phyloP scores from a whole-genome alignment of 129 eudicot genomes.

The Kitagawia praeruptora region DNA sequence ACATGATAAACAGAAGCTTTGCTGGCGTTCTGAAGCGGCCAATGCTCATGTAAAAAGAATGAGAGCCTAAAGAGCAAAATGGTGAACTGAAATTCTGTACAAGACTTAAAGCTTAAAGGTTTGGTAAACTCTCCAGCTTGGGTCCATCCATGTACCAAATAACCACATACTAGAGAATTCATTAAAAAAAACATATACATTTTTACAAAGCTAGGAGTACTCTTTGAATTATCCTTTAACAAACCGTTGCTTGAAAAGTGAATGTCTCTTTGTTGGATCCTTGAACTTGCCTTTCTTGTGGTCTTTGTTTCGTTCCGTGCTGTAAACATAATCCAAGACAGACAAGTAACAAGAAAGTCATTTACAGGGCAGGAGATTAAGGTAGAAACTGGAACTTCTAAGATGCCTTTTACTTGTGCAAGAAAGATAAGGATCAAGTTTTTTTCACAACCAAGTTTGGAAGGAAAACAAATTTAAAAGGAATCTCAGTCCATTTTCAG shows the following conservation, averaged over 20 bases:
- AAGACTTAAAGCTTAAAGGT: background rate
- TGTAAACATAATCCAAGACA: background rate
- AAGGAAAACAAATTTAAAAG: too few relatives aligned
- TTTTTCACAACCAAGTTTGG: background rate
- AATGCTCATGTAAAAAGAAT: background rate
- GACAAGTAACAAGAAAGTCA: background rate
- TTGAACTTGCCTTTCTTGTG: constrained; percentile 1
- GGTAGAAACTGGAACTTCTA: background rate
- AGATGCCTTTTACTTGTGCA: background rate
- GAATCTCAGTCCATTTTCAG: background rate
- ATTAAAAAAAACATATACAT: background rate
- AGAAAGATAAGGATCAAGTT: too few relatives aligned
- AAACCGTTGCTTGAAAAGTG: background rate
- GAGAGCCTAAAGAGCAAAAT: background rate
- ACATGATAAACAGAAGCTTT: too few relatives aligned
- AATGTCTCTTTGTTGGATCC: constrained; percentile 6
- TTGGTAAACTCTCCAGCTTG: background rate
- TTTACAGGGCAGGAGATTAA: too few relatives aligned
- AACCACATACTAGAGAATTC: background rate
- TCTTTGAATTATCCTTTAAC: background rate
- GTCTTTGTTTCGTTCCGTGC: background rate
- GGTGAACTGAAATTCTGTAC: background rate
- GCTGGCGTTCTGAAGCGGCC: background rate
- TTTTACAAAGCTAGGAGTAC: too few relatives aligned
- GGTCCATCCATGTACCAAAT: background rate